Percentiles rank a stretch among this genome's conserved stretches.
Evolutionary conservation across 148 eudicot species (phyloP).

Genomic region (Camellia japonica): DNA sequence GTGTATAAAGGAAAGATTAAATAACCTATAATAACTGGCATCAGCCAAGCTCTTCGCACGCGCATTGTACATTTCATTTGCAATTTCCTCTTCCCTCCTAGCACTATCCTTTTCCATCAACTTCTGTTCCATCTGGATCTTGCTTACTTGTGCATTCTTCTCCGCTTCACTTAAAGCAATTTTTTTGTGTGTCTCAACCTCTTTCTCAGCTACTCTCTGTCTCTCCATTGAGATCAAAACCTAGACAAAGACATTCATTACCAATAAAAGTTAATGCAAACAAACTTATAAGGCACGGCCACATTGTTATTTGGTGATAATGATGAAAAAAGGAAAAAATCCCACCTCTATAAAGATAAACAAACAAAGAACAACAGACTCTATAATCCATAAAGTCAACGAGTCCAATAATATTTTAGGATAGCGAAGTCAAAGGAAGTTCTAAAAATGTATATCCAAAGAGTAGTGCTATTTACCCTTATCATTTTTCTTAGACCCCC

Average conservation of each 20-base stretch:
- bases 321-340: too few species aligned
- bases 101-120: conserved; percentile 86
- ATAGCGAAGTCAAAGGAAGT: neutral
- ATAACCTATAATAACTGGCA: conserved; percentile 67
- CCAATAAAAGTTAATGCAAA: neutral
- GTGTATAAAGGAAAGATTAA: neutral
- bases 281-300: neutral
- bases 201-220: conserved; percentile 89
- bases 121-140: conserved; percentile 91
- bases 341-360: too few species aligned
- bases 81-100: conserved; percentile 76
- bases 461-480: neutral
- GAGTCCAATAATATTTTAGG: neutral
- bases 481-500: too few species aligned
- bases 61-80: conserved; percentile 79
- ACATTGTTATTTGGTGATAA: too few species aligned
- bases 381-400: neutral
- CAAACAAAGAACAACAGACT: too few species aligned
- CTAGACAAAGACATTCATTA: conserved; percentile 30
- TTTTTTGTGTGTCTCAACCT: conserved; percentile 90
- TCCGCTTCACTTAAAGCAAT: conserved; percentile 94
- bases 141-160: conserved; percentile 82
- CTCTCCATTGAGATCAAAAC: conserved; percentile 88
- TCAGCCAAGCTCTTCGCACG: conserved; percentile 91
- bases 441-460: neutral